Conservation (phyloP, 768 basidiomycete genomes). For the Tulasnella sp. region DNA sequence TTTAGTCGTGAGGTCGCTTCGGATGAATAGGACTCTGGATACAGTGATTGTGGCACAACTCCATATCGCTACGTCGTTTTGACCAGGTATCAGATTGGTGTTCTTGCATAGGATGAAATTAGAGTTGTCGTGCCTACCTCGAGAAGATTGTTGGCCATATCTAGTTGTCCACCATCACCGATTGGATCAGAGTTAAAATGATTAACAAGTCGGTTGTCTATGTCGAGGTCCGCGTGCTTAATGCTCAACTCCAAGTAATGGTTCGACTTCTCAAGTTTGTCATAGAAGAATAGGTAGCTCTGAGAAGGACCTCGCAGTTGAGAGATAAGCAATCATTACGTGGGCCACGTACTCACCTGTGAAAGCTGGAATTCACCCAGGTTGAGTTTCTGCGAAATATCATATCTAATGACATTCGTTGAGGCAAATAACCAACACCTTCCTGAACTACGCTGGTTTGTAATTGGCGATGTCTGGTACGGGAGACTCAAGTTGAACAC, state of each 20-base stretch:
- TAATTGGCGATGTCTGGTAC: conserved; percentile 71
- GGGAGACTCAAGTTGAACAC: conserved; percentile 74
- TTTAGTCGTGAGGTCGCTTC: conserved; percentile 62
- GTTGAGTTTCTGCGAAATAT: conserved; percentile 73
- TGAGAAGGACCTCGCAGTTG: conserved; percentile 23
- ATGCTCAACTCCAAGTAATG: conserved; percentile 85
- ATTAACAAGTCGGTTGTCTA: conserved; percentile 72
- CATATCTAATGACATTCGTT: conserved; percentile 72
- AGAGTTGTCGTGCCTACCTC: conserved; percentile 30
- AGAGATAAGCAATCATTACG: neutral
- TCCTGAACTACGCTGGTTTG: conserved; percentile 77
- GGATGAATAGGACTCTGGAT: conserved; percentile 77
- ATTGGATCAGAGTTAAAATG: conserved; percentile 67
- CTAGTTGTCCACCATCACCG: conserved; percentile 90
- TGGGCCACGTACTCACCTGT: conserved; percentile 39
- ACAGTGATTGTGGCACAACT: conserved; percentile 67
- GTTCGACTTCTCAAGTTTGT: conserved; percentile 86
- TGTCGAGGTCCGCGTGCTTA: conserved; percentile 59
- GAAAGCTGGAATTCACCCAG: conserved; percentile 84
- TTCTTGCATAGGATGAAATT: neutral
- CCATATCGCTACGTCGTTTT: conserved; percentile 51
- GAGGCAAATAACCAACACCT: conserved; percentile 95
- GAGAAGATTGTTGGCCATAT: conserved; percentile 67
- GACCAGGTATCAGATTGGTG: neutral
- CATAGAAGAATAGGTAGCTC: conserved; percentile 92